Conservation (phyloP, 805 yeast species). For the Hermanozyma aechmeae region DNA sequence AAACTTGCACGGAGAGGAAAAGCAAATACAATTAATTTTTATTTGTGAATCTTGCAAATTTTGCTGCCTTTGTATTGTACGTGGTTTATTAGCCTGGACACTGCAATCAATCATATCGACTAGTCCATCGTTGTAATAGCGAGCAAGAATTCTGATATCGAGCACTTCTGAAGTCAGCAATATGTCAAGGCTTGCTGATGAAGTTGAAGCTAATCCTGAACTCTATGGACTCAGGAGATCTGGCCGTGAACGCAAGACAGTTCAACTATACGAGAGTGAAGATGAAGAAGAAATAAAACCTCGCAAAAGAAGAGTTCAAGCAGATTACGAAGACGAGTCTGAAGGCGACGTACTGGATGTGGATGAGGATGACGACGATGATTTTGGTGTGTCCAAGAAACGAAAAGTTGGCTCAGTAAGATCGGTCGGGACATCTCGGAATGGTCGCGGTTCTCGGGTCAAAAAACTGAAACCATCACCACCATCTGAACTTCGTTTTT, state of each 20-base stretch:
- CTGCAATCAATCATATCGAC: no score
- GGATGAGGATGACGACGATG: constrained; percentile 12
- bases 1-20: no score
- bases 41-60: no score
- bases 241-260: constrained; percentile 44
- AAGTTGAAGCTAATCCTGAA: no score
- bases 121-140: no score
- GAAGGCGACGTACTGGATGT: constrained; percentile 6
- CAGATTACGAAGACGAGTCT: constrained; percentile 6
- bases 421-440: constrained; percentile 1
- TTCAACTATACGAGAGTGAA: constrained; percentile 24
- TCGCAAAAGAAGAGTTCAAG: constrained; percentile 6
- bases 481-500: constrained; percentile 55
- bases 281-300: constrained; percentile 25
- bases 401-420: constrained; percentile 3
- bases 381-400: constrained; percentile 9
- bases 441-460: neutral
- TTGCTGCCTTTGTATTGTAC: no score
- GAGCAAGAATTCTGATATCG: no score
- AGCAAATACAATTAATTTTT: no score
- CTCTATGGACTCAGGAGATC: constrained; percentile 78
- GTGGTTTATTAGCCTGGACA: no score
- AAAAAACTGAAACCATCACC: constrained; percentile 12
- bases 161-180: no score
- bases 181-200: no score